Base-by-base conservation (phyloP, 129 eudicot genomes). In the Heracleum sosnowskyi region DNA sequence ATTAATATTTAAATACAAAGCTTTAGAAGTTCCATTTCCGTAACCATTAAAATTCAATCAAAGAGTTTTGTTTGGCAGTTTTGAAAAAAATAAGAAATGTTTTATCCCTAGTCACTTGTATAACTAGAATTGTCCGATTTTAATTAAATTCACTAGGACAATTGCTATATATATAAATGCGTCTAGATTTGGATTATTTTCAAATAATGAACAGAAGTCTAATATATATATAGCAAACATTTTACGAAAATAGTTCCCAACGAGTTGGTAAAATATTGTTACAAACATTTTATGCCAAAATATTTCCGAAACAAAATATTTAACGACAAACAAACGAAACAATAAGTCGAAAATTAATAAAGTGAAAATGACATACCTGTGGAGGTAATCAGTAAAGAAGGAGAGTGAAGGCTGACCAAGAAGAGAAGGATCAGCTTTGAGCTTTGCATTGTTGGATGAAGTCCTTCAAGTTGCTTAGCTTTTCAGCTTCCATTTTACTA, bases 381-480 rank as follows among this genome's bases (percentile, higher is more conserved):
- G 90, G 76, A 95, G 82, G 70, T 91, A 95, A 46, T 91, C 92
- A 4, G 89, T 87, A 90, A 91, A 94, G 89, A 94, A 94, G 40
- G 93, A 88, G 78, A 94, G 97, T 0, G 92, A 88, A 49, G 98
- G 97, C 72, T 94, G 91, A 47, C 79, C 46, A 76, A 94, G 96
- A 69, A 90, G n/a, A 69, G 96, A 88, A 1, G 98, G 98, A 74
- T 91, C 81, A 62, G 91, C 73, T 64, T 88, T 84, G 86, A 62
- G 91, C 73, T 64, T 88, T 84, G 86, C 97, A 95, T 40, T 24
- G 83, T 45, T 83, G 83, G 69, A 95, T 76, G 85, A 95, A 95
- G 31, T 79, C 79, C 86, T 87, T 86, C 73, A 95, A 36, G 51
- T 94, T 86, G 24, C 79, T 83, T 34, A 91, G 16, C 51, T 86